Conservation (phyloP, 2,329 filamentous ascomycete genomes). For the Kalmusia sp. region DNA sequence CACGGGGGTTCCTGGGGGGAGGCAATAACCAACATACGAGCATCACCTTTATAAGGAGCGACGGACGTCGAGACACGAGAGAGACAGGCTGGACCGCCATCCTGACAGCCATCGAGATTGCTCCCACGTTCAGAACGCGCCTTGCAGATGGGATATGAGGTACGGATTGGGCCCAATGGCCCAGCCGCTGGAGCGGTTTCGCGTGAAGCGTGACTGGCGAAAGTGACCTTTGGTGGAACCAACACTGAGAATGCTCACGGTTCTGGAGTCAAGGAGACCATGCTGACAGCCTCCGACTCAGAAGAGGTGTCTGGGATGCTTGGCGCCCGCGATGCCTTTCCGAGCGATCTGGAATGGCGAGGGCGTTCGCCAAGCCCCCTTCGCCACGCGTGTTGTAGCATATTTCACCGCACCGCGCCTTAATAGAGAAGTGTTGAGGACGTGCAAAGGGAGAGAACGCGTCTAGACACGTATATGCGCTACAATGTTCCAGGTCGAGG, state of each 20-base stretch:
- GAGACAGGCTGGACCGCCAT: slow-evolving; percentile 18
- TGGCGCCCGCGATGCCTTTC: slow-evolving; percentile 29
- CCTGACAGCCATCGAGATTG: slow-evolving; percentile 37
- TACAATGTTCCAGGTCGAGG: background rate
- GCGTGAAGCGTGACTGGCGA: slow-evolving; percentile 33
- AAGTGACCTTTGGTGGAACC: slow-evolving; percentile 36
- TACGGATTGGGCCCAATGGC: slow-evolving; percentile 33
- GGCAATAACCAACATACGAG: slow-evolving; percentile 22
- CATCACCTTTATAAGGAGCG: slow-evolving; percentile 36
- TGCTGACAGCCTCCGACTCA: slow-evolving; percentile 23
- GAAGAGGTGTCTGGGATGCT: slow-evolving; percentile 24
- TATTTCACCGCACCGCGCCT: slow-evolving; percentile 16
- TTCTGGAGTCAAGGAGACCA: slow-evolving; percentile 16
- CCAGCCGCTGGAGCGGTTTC: slow-evolving; percentile 31
- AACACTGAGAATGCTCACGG: slow-evolving; percentile 30
- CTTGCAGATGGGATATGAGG: slow-evolving; percentile 41
- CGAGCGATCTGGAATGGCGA: slow-evolving; percentile 34
- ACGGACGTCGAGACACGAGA: slow-evolving; percentile 16
- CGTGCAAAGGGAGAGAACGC: slow-evolving; percentile 19
- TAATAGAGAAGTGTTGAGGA: slow-evolving; percentile 19
- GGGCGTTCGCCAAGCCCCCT: slow-evolving; percentile 26
- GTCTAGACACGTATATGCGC: slow-evolving; percentile 8
- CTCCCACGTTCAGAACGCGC: slow-evolving; percentile 39
- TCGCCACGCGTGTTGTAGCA: slow-evolving; percentile 23
- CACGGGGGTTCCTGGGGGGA: slow-evolving; percentile 21